Evolutionary conservation across 1,284 basidiomycete genomes (phyloP), one percentile per base, ranked within the genome.

Genomic region (Porodaedalea pini): DNA sequence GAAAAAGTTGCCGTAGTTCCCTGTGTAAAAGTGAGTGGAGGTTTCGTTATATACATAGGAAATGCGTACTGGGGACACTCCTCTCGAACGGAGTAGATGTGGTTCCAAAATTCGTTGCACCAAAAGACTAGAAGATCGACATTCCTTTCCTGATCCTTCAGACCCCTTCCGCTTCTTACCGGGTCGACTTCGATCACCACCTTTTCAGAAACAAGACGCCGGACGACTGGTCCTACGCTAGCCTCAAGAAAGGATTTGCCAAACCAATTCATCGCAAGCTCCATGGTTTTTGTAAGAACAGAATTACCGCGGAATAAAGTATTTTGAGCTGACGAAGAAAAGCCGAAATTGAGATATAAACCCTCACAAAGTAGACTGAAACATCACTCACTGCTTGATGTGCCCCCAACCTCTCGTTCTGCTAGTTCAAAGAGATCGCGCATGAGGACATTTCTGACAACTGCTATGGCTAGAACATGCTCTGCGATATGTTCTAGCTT

Each of bases 271-370:
- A 93, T 90, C 63, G 83, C 84, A 4, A 83, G 69, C 66, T 93
- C 91, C 71, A 92, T 82, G 8, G 85, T 83, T 69, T 90, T 92
- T 21, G 91, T 92, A 55, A 92, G 76, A 37, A 80, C 81, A 4
- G 86, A 90, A 67, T 92, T 92, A 27, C 89, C 90, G 52, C 90
- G 84, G 70, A 89, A 89, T 10, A 89, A 70, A 3, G 85, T 88
- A 63, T 80, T 82, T 53, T 83, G 82, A 23, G 83, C 83, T 85
- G 58, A 37, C 17, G n/a, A 6, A 17, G 43, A 15, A 44, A 25
- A 45, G n/a, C 45, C 31, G 25, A 17, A 54, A 21, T 32, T 21
- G 19, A 13, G 4, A 37, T 19, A 5, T 15, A 19, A 19, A 6
- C 0, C 2, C 54, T 21, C 10, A 11, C 15, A 8, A 45, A 23